Evolutionary conservation across 2,329 filamentous ascomycete genomes (phyloP), one percentile per base, ranked within the genome.

Genomic region (Hypoxylon sp.): DNA sequence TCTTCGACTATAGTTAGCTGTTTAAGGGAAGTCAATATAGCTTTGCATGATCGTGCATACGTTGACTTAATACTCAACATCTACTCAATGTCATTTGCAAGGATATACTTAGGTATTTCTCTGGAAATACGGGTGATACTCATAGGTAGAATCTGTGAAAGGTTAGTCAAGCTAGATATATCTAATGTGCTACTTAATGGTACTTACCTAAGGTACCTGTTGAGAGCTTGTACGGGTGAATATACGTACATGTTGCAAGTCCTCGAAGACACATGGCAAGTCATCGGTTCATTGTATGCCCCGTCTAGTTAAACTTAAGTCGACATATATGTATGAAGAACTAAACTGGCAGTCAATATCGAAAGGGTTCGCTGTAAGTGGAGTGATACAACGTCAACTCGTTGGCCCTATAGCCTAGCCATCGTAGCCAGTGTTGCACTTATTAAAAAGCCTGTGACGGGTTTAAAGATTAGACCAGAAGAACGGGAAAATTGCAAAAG

Each of bases 151-250:
- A 37, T 53, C 17, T 33, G 33, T 19, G 51, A 47, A 29, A 53
- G 13, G 31, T 44, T 44, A 46, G 31, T 17, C 29, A 6, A 44
- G 17, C n/a, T 52, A 50, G 22, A 37, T 44, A 26, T 39, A 62
- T 26, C 11, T 19, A 22, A 11, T 22, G 13, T 53, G 39, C 24
- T 65, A 14, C 57, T n/a, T 48, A 48, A 54, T 48, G 29, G 26
- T 53, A 39, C 55, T 29, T 22, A n/a, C n/a, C n/a, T n/a, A n/a
- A 22, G 19, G 19, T 22, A 22, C 19, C 19, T 22, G 19, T 62
- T 51, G 57, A 63, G 52, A 59, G 44, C 35, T 52, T 63, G 55
- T 54, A 63, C 70, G 70, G 64, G 66, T 72, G 70, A 72, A 68
- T 67, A 68, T 63, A 65, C 57, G 70, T 67, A 65, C 57, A 71